These are phyloP conservation scores for Penicillium sp. DNA, from an alignment of 2,329 filamentous ascomycete species.

Conservation along the genomic window DNA sequence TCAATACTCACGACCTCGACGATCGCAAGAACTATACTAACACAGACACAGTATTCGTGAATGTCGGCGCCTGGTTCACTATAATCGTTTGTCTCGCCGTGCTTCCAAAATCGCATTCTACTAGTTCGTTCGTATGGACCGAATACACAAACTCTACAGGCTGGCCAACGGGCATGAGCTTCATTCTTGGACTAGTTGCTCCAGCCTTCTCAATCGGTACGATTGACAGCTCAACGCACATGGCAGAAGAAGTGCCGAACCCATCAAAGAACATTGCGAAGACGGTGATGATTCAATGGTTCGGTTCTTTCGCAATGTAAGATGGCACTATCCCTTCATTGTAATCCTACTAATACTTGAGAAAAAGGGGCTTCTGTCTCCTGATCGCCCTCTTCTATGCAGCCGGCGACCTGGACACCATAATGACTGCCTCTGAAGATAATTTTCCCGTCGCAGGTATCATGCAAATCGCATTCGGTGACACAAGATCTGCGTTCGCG, in stretches of 20 bases:
- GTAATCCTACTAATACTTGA: neutral
- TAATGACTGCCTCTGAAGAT: neutral
- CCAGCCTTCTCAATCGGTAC: constrained; percentile 10
- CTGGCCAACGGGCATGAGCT: constrained; percentile 6
- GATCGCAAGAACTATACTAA: neutral
- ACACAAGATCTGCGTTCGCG: constrained; percentile 1
- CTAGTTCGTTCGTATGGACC: constrained; percentile 6
- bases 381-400: constrained; percentile 7
- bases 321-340: neutral
- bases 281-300: constrained; percentile 5
- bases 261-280: constrained; percentile 9
- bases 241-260: constrained; percentile 8
- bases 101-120: constrained; percentile 4
- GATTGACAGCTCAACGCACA: constrained; percentile 8
- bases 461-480: constrained; percentile 2
- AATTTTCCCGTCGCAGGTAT: constrained; percentile 8
- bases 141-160: constrained; percentile 7
- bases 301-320: constrained; percentile 6
- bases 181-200: constrained; percentile 4
- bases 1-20: neutral
- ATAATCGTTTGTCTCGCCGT: constrained; percentile 2
- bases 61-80: constrained; percentile 7
- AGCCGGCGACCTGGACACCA: constrained; percentile 3
- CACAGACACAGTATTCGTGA: neutral
- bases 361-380: constrained; percentile 1